Evolutionary conservation across 2,329 filamentous ascomycete genomes (phyloP).

Genomic region (Penicillium capsulatum): DNA sequence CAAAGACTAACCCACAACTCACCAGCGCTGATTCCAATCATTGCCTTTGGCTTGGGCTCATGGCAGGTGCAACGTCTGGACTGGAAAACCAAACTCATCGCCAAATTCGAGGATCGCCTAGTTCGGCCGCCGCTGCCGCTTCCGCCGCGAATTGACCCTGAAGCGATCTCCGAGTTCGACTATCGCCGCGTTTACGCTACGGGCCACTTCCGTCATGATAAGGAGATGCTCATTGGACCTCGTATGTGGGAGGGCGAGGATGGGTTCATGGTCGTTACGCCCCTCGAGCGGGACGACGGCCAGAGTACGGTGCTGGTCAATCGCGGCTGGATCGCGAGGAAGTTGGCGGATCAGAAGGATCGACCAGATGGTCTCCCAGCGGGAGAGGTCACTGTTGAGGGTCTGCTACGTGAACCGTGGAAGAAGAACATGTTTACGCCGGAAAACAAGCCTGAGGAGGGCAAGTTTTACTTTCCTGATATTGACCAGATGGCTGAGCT

Average conservation of each 20-base stretch:
- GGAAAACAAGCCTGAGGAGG: conserved; percentile 74
- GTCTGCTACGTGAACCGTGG: conserved; percentile 80
- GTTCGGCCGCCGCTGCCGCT: conserved; percentile 80
- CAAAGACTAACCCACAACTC: conserved; percentile 7
- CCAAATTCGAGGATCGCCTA: conserved; percentile 86
- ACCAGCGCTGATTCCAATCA: conserved; percentile 78
- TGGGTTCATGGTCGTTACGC: conserved; percentile 87
- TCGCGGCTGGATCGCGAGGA: conserved; percentile 85
- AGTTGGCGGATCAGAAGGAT: conserved; percentile 60
- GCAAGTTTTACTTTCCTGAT: conserved; percentile 93
- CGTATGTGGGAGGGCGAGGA: conserved; percentile 83
- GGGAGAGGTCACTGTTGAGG: conserved; percentile 74
- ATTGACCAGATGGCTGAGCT: conserved; percentile 83
- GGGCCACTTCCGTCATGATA: conserved; percentile 75
- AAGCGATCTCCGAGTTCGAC: conserved; percentile 83
- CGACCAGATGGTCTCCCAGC: conserved; percentile 62
- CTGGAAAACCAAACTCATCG: conserved; percentile 91
- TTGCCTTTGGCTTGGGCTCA: conserved; percentile 81
- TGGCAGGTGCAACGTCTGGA: conserved; percentile 93
- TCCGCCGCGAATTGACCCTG: conserved; percentile 74
- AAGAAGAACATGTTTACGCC: conserved; percentile 99
- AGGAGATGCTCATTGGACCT: conserved; percentile 94
- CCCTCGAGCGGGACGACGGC: conserved; percentile 65
- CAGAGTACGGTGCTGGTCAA: conserved; percentile 76
- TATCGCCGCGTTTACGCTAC: conserved; percentile 76